phyloP scores from a whole-genome alignment of 768 basidiomycete genomes.

The Tulasnella sp. region DNA sequence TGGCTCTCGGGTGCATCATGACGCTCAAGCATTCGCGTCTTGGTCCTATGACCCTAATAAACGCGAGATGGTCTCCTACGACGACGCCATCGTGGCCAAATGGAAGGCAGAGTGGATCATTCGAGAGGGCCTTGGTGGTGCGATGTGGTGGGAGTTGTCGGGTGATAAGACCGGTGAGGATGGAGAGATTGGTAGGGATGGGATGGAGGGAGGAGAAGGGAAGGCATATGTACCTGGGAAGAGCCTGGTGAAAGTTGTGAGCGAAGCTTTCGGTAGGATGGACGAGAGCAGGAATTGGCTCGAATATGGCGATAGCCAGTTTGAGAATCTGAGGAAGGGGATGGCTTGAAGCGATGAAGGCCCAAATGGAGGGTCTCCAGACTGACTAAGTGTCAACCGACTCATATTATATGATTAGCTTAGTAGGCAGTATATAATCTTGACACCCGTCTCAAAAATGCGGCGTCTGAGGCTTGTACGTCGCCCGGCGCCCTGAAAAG shows the following conservation, averaged over 20 bases:
- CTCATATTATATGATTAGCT: too few species aligned
- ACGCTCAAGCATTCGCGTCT: slow-evolving; percentile 59
- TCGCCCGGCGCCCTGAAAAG: too few species aligned
- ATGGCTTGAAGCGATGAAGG: too few species aligned
- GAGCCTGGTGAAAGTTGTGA: slow-evolving; percentile 65
- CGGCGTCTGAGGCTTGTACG: too few species aligned
- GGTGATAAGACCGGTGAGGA: slow-evolving; percentile 62
- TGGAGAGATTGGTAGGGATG: slow-evolving; percentile 53
- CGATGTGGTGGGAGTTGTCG: slow-evolving; percentile 55
- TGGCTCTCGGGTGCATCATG: slow-evolving; percentile 51
- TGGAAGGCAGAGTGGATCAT: slow-evolving; percentile 77
- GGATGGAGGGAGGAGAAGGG: slow-evolving; percentile 42
- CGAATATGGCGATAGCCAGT: slow-evolving; percentile 60
- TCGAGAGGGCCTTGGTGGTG: slow-evolving; percentile 67
- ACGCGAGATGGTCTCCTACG: slow-evolving; percentile 76
- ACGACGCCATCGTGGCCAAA: slow-evolving; percentile 52
- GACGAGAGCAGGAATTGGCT: slow-evolving; percentile 75
- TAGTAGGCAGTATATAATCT: too few species aligned
- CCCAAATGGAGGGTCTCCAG: too few species aligned
- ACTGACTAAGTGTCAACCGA: too few species aligned
- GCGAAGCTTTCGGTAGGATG: slow-evolving; percentile 63
- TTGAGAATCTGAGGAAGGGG: slow-evolving; percentile 66
- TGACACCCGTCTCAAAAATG: too few species aligned
- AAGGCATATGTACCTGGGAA: slow-evolving; percentile 60
- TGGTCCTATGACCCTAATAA: slow-evolving; percentile 70